Base-by-base conservation (phyloP, 176 grass and related monocot species). In the Calamus simplicifolius region DNA sequence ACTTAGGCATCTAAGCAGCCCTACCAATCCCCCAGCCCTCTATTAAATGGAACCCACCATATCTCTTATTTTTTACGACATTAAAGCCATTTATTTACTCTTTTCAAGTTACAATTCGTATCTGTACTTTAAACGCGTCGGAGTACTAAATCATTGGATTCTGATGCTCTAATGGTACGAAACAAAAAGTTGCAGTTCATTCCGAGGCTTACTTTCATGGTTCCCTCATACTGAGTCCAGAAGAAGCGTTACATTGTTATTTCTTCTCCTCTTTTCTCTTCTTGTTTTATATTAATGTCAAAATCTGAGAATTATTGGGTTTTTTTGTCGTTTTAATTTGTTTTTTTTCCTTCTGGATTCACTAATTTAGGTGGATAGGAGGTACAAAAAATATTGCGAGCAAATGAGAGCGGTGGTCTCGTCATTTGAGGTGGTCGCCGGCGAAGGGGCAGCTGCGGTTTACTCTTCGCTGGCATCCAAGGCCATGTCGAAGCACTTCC, bases 401-500 rank as follows among this genome's bases (percentile, higher is more conserved):
- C 93, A 98, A 72, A 92, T 83, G 84, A 63, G 72, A 25, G 51
- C 77, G 29, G 29, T 98, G 18, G 72, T 78, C 0, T 53, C 69
- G 26, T 77, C 87, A 58, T 92, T 98, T 56, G 93, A 98, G 70
- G 93, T 73, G 16, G 84, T 79, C 63, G 81, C 79, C 0, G 87
- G 93, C 0, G 84, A 85, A 27, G 72, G 93, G 5, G 71, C 88
- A 14, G 81, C 84, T 6, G 48, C 73, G 27, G 93, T 58, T 19
- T 98, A 98, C 79, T 82, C 84, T 13, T 25, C 75, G 48, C 52
- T 92, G 76, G 87, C 93, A 49, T 77, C 84, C 2, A 76, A 73
- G 59, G 91, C 85, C 2, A 98, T 98, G 58, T 98, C 93, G 25
- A 52, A 68, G 70, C 93, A 92, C 69, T 98, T 98, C 49, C 57